Percentiles rank a stretch among this genome's conserved stretches.
These are phyloP conservation scores for Graphilbum fragrans DNA, from an alignment of 2,329 filamentous ascomycete species.

Conservation along the genomic window DNA sequence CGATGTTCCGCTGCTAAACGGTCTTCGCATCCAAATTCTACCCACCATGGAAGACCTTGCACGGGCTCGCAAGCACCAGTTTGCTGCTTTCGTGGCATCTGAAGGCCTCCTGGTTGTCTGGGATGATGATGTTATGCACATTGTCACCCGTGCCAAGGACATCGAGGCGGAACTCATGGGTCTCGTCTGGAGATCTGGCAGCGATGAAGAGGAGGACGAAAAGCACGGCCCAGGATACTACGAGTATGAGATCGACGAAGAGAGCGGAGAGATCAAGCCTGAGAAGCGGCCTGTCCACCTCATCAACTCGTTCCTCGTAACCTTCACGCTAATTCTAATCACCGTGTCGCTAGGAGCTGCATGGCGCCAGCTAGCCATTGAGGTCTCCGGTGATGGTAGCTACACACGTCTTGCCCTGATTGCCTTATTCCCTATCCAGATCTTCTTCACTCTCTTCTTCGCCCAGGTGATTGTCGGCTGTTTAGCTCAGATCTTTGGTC, in stretches of 20 bases:
- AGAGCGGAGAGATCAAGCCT: slow-evolving; percentile 54
- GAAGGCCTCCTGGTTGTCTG: slow-evolving; percentile 65
- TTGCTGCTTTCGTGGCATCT: slow-evolving; percentile 64
- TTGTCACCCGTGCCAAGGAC: slow-evolving; percentile 55
- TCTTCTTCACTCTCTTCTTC: slow-evolving; percentile 77
- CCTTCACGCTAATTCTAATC: slow-evolving; percentile 53
- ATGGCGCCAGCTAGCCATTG: slow-evolving; percentile 56
- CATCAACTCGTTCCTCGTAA: slow-evolving; percentile 57
- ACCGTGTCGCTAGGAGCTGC: slow-evolving; percentile 56
- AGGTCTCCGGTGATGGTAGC: slow-evolving; percentile 51
- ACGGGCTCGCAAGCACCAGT: slow-evolving; percentile 64
- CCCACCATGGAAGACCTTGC: slow-evolving; percentile 60
- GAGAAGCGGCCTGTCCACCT: slow-evolving; percentile 57
- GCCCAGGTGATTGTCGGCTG: slow-evolving; percentile 67
- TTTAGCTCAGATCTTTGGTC: slow-evolving; percentile 63
- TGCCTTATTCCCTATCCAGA: slow-evolving; percentile 54
- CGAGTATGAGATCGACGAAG: slow-evolving; percentile 54
- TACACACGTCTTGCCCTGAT: slow-evolving; percentile 54
- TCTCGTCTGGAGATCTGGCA: slow-evolving; percentile 56
- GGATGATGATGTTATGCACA: slow-evolving; percentile 66
- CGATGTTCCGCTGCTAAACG: slow-evolving; percentile 65
- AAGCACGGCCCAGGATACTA: slow-evolving; percentile 28
- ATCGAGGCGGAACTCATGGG: slow-evolving; percentile 71
- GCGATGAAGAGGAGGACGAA: slow-evolving; percentile 38
- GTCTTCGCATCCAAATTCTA: slow-evolving; percentile 64